Evolutionary conservation across 352 stramenopile species (phyloP), one percentile per base, ranked within the genome.

Genomic region (Globisporangium apiculatum): DNA sequence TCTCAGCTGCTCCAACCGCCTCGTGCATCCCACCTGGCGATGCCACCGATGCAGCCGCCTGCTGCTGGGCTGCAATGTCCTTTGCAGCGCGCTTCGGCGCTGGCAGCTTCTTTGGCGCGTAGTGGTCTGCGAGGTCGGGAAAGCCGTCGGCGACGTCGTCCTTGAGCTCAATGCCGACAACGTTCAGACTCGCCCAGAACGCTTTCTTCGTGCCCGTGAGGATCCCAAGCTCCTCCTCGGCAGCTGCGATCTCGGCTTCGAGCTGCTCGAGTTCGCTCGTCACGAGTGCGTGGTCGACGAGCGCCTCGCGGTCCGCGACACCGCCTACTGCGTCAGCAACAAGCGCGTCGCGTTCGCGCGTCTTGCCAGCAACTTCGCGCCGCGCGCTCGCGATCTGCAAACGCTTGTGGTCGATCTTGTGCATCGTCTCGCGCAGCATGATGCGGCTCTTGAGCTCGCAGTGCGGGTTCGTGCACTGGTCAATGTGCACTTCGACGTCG

Each of bases 361-460:
- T 75, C 64, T 79, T 87, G 10, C 38, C 50, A 18, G 73, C 56
- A 4, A 85, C 59, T 35, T 80, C 69, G 18, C 43, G 46, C 45
- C 70, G 72, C 1, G 62, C 47, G 7, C 61, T 58, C n/a, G 64
- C 53, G 17, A 85, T 62, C 64, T 84, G 67, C 31, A 82, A 62
- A 51, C 82, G 74, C 60, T 79, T 79, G 59, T 83, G 73, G 18
- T 89, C 73, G 37, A 89, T 71, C 61, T 86, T 87, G 73, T 89
- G 76, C 76, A 86, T 84, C 36, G 76, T 89, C 53, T 89, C 79
- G 14, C 79, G 76, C 10, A 86, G 63, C 67, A 89, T 73, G 42
- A 89, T 77, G 48, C 79, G 79, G 61, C 77, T 83, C 49, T 79
- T 80, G 53, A 89, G 83, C 69, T 89, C 79, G 55, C 79, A 89